Evolutionary conservation across 1,139 yeast species (phyloP).

Genomic region (Lodderomyces metapsilosis): DNA sequence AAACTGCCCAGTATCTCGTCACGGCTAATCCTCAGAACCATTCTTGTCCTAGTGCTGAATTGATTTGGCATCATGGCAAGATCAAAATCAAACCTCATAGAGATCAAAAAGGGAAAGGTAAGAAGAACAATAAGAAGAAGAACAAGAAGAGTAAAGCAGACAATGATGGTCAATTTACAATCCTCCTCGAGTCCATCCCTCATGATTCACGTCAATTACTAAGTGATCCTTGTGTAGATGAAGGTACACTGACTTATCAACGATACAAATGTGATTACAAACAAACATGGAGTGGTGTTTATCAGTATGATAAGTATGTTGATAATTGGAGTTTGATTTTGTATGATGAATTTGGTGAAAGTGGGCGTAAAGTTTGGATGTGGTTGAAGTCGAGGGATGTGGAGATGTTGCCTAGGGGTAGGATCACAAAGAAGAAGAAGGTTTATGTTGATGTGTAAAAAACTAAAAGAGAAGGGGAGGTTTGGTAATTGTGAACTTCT

Average conservation of each 20-base stretch:
- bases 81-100: slow-evolving; percentile 12
- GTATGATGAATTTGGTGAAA: slow-evolving; percentile 3
- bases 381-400: slow-evolving; percentile 4
- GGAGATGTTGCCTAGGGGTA: neutral
- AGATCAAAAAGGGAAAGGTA: neutral
- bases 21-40: slow-evolving; percentile 24
- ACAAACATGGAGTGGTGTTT: slow-evolving; percentile 2
- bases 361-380: neutral
- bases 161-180: neutral
- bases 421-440: slow-evolving; percentile 1
- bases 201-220: slow-evolving; percentile 31
- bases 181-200: slow-evolving; percentile 13
- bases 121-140: neutral
- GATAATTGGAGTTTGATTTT: slow-evolving; percentile 2
- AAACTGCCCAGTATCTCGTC: slow-evolving; percentile 29
- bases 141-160: neutral
- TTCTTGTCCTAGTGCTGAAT: slow-evolving; percentile 27
- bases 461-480: neutral
- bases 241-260: slow-evolving; percentile 11
- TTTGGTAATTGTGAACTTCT: neutral
- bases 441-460: slow-evolving; percentile 1
- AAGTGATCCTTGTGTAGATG: slow-evolving; percentile 28
- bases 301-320: neutral
- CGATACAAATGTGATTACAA: neutral
- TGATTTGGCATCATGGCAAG: slow-evolving; percentile 32